A percentile compares a stretch with the other conserved stretches of the same genome.
These are phyloP conservation scores for Russula emetica DNA, from an alignment of 768 basidiomycete species.

Conservation along the genomic window DNA sequence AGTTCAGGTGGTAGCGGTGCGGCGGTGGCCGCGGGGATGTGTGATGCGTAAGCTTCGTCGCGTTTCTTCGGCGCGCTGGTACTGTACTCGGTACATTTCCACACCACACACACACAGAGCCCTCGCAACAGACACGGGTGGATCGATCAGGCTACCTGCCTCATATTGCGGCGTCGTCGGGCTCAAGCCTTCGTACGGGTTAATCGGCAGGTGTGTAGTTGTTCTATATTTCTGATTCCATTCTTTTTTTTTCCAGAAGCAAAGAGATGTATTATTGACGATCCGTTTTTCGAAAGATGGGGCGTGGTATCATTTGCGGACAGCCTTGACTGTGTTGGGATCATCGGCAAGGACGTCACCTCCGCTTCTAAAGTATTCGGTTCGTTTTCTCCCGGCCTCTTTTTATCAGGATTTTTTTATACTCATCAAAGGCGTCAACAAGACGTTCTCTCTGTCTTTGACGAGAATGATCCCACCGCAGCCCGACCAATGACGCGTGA, in stretches of 20 bases:
- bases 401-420: neutral
- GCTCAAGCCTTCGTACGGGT: slow-evolving; percentile 91
- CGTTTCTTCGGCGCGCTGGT: neutral
- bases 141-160: slow-evolving; percentile 88
- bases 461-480: slow-evolving; percentile 72
- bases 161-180: slow-evolving; percentile 92
- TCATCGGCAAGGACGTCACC: slow-evolving; percentile 57
- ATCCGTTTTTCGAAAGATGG: slow-evolving; percentile 50
- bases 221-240: neutral
- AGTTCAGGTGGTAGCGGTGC: slow-evolving; percentile 96
- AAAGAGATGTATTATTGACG: slow-evolving; percentile 2
- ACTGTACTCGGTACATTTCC: slow-evolving; percentile 2
- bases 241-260: too few relatives aligned
- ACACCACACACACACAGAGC: slow-evolving; percentile 48
- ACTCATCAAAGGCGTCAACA: neutral
- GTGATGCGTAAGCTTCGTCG: slow-evolving; percentile 68
- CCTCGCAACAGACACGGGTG: slow-evolving; percentile 91
- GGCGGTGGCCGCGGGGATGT: slow-evolving; percentile 81
- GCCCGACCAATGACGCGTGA: slow-evolving; percentile 41
- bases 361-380: slow-evolving; percentile 57
- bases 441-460: slow-evolving; percentile 45
- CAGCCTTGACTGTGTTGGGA: slow-evolving; percentile 90
- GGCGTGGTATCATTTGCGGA: slow-evolving; percentile 93
- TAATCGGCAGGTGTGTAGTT: slow-evolving; percentile 67
- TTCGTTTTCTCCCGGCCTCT: slow-evolving; percentile 37